Evolutionary conservation across 2,329 filamentous ascomycete genomes (phyloP), one percentile per base, ranked within the genome.

Genomic region (Clonostachys rosea): DNA sequence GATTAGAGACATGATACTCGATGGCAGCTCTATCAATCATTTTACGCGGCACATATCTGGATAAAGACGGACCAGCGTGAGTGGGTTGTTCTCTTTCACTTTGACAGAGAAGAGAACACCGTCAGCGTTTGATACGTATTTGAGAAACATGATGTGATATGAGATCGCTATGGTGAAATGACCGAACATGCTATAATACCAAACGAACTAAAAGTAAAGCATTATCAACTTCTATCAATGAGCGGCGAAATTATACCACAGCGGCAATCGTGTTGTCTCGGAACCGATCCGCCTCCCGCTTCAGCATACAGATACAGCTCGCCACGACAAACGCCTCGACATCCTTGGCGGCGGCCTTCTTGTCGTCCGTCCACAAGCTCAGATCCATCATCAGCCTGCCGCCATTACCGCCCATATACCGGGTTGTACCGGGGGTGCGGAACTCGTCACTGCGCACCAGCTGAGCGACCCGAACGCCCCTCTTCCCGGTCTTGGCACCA

Each of bases 321-420:
- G 54, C 54, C 12, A 57, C 53, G 13, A 52, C 41, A 42, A 56
- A 56, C 5, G 54, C 53, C 47, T 57, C 54, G 2, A 56, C 46
- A 1, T 45, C 48, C 16, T 47, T n/a, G 10, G 37, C 33, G 3
- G 24, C 46, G 34, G 46, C 33, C 12, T 30, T 43, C 43, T 56
- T 54, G 9, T 49, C 49, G 12, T 46, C 44, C 18, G 40, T 16
- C 54, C 54, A 57, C 40, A 39, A 44, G 35, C 50, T 45, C 41
- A 57, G 39, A 39, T 57, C 52, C 36, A 57, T 45, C 49, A 55
- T 52, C 46, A 57, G 39, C 5, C 54, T 51, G n/a, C 54, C 54
- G 6, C 54, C 54, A 36, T 57, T 57, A 42, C 54, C 54, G 34
- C 53, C 54, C 46, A 52, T 54, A 43, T 47, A 48, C 47, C 41